A percentile compares a stretch with the other conserved stretches of the same genome.
Conservation (phyloP, 2,329 filamentous ascomycete genomes). For the Dothistroma septosporum region DNA sequence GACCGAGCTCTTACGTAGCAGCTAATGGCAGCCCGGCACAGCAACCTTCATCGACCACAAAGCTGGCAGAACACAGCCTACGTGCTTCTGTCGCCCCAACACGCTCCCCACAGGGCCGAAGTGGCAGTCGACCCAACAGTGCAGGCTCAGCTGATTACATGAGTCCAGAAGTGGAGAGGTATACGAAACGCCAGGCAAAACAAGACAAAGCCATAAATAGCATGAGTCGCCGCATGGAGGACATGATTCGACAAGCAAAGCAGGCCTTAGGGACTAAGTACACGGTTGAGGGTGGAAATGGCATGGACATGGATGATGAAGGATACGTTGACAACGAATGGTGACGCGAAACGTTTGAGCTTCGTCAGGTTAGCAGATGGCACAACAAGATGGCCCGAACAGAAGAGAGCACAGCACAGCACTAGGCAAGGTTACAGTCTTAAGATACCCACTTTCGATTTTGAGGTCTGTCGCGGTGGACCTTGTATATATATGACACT, state of each 20-base stretch:
- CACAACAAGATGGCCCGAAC: not conserved
- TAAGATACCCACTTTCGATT: not conserved
- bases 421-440: not conserved
- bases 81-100: constrained; percentile 54
- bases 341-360: constrained; percentile 10
- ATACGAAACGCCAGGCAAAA: constrained; percentile 66
- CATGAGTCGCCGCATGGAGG: constrained; percentile 73
- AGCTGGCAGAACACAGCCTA: constrained; percentile 31
- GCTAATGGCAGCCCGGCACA: constrained; percentile 37
- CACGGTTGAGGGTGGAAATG: constrained; percentile 37
- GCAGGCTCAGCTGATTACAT: constrained; percentile 18
- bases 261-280: constrained; percentile 66
- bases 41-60: not conserved
- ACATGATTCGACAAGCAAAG: constrained; percentile 84
- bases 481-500: not conserved
- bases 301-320: constrained; percentile 33
- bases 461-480: not conserved
- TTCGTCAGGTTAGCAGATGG: not conserved
- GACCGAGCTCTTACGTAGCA: constrained; percentile 30
- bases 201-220: constrained; percentile 75
- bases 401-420: not conserved
- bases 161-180: constrained; percentile 65
- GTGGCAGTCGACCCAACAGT: constrained; percentile 11
- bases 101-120: constrained; percentile 37
- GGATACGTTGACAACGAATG: constrained; percentile 31